Conservation (phyloP, 2,329 filamentous ascomycete species). For the Aureobasidium leucospermi region DNA sequence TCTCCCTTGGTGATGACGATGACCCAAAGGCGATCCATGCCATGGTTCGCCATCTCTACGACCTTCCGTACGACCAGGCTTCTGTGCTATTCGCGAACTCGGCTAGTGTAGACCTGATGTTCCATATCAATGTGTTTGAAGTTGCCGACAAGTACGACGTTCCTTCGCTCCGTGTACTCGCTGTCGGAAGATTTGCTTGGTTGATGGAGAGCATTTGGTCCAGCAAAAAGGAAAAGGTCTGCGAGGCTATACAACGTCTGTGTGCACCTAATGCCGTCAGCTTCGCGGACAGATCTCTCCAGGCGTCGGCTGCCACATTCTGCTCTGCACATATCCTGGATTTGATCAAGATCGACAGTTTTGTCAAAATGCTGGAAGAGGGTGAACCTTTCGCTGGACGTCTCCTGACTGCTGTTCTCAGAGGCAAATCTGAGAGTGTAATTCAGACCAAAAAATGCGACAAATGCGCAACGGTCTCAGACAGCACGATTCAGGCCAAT, state of each 20-base stretch:
- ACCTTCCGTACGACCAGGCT: background rate
- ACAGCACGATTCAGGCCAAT: background rate
- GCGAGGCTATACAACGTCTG: background rate
- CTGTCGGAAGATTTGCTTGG: background rate
- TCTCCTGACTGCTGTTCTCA: background rate
- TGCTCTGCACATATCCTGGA: background rate
- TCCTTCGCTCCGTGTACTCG: slow-evolving; percentile 6
- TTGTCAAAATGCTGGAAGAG: background rate
- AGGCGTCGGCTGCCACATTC: background rate
- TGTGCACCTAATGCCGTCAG: background rate
- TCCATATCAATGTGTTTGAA: slow-evolving; percentile 11
- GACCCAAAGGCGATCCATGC: background rate
- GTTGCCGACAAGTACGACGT: slow-evolving; percentile 18
- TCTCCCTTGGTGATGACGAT: background rate
- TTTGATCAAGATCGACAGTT: background rate
- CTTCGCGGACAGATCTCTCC: background rate
- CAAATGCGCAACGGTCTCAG: background rate
- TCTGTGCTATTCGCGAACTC: background rate
- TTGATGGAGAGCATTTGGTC: background rate
- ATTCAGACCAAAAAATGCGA: background rate
- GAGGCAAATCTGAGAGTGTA: background rate
- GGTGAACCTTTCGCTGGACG: background rate
- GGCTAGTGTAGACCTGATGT: background rate
- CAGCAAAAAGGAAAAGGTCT: background rate
- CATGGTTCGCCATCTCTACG: slow-evolving; percentile 7